Evolutionary conservation across 2,329 filamentous ascomycete species (phyloP), one percentile per base, ranked within the genome.

Genomic region (Ceratocystis smalleyi): DNA sequence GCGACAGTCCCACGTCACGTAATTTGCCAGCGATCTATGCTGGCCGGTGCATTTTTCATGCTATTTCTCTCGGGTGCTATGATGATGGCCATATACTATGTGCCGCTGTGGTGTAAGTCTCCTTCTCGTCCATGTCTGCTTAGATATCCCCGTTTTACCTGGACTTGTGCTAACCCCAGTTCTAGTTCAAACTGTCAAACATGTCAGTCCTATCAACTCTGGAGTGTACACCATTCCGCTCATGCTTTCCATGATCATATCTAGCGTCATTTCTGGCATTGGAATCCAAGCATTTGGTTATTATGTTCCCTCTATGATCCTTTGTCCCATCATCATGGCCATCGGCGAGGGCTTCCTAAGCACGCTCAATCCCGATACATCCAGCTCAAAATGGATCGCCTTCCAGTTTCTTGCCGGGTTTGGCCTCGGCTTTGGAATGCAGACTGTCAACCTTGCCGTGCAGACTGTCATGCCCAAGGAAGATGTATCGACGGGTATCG

Each of bases 371-470:
- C 76, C 78, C 1, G 68, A 71, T 61, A 79, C 79, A 15, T 72
- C 73, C 2, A 76, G 77, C 1, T 76, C 80, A 66, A 22, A 15
- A 27, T 86, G 83, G 83, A 82, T 84, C 64, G 80, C 75, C 12
- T 85, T 76, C 69, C 81, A 85, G 69, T 80, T 83, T 64, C 70
- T 86, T 22, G 74, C 79, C 5, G 83, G 83, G 19, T 78, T 83
- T 60, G 83, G 83, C 0, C 70, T 84, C 3, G 83, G 83, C 2
- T 73, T 81, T 27, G 79, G 80, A 5, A 80, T 86, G 75, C 82
- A 85, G 69, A 78, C 81, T 2, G 75, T 79, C 17, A 74, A 77
- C 64, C 78, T 85, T 22, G 82, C 82, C 1, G 77, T 81, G 3
- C 81, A 84, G 69, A 78, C 81, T 0, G 78, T 81, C 0, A 74